Base-by-base conservation (phyloP, 139 green algal genomes). In the Astrephomene gubernaculifera region DNA sequence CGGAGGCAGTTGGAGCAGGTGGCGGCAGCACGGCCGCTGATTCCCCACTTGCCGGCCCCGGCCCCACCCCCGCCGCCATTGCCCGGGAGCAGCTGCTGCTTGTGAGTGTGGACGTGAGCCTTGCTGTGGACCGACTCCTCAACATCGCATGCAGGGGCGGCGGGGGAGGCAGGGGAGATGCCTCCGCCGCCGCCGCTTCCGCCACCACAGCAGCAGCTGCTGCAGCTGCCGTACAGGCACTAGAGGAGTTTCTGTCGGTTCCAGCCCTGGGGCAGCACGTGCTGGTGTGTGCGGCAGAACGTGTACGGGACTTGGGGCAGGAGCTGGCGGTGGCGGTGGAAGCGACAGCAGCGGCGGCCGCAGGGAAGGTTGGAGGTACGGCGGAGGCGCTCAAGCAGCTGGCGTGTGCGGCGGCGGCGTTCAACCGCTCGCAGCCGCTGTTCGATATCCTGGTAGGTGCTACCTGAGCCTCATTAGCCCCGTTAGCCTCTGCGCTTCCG, bases 181-280 rank as follows among this genome's bases (percentile, higher is more conserved):
- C 45, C 49, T 7, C 52, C 4, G 54, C 54, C 0, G 74, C 39
- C 4, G 54, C 74, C 10, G 38, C 24, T 12, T 21, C 67, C 8
- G 67, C 38, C 21, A 22, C 67, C 8, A 21, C 67, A 17, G 67
- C 67, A 10, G 19, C 67, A 33, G 22, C 68, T 2, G 38, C 68
- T 27, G 39, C 8, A 21, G 68, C 39, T 21, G 74, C 74, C 27
- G 22, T n/a, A 2, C 35, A 69, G 35, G 73, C 36, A 9, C 45
- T 70, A 21, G 38, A 0, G 6, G 74, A 71, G 74, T 19, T 71
- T 53, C 22, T 82, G 38, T 54, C 54, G 36, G 54, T 60, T 24
- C 52, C 74, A 38, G 53, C 38, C 17, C 57, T 82, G 39, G 75
- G 75, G 0, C 75, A 71, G 60, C 75, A 82, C n/a, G 75, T 71